Conservation (phyloP, 2,329 filamentous ascomycete species). For the Falciphora oryzae region DNA sequence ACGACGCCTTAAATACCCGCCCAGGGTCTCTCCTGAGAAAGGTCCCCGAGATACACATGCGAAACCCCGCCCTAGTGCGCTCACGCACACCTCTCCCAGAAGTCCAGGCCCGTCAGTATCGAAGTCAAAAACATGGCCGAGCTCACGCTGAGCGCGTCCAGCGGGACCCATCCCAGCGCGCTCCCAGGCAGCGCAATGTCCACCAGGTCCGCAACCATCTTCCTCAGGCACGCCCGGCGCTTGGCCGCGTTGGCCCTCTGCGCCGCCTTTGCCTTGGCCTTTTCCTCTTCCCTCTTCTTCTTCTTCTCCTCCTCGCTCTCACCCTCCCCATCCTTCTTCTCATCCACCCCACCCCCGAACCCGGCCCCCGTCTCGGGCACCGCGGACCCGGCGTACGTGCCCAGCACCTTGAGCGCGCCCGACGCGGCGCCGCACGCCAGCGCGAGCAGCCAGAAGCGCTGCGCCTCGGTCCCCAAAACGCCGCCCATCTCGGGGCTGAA, state of each 20-base stretch:
- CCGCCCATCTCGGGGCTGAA: conserved; percentile 45
- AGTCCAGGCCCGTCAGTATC: conserved; percentile 51
- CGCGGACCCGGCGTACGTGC: conserved; percentile 29
- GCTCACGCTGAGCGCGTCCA: conserved; percentile 47
- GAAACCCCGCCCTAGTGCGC: too few species aligned
- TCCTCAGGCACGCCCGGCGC: conserved; percentile 12
- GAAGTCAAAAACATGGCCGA: conserved; percentile 57
- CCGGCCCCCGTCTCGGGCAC: conserved; percentile 26
- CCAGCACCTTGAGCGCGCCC: conserved; percentile 35
- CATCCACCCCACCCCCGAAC: conserved; percentile 21
- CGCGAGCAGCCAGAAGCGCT: conserved; percentile 65
- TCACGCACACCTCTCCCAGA: conserved; percentile 50
- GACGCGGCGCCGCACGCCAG: conserved; percentile 45
- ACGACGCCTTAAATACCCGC: too few species aligned
- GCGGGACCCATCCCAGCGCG: conserved; percentile 54
- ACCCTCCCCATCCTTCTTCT: conserved; percentile 21
- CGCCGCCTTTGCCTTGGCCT: conserved; percentile 26
- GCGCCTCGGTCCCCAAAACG: conserved; percentile 51
- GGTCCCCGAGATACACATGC: too few species aligned
- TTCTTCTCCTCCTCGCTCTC: conserved; percentile 28
- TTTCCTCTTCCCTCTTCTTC: conserved; percentile 25
- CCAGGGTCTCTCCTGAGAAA: too few species aligned
- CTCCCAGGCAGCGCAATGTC: conserved; percentile 58
- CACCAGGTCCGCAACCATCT: conserved; percentile 48
- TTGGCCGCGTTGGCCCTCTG: conserved; percentile 15